Evolutionary conservation across 768 basidiomycete genomes (phyloP).

Genomic region (Rhizopogon vesiculosus): DNA sequence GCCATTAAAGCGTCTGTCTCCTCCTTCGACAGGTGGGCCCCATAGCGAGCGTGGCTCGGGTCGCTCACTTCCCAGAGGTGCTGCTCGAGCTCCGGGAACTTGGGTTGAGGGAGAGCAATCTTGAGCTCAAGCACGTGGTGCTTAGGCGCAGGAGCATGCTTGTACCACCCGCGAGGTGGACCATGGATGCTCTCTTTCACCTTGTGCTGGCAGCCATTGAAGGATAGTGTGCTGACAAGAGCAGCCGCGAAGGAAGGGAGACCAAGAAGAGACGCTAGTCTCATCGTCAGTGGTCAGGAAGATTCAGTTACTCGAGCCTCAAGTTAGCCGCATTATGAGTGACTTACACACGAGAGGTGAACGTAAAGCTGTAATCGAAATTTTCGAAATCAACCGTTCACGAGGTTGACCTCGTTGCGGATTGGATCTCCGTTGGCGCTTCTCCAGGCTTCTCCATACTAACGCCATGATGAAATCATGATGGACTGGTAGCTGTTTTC

Average conservation of each 20-base stretch:
- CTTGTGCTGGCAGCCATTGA: slow-evolving; percentile 18
- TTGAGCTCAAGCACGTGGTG: slow-evolving; percentile 48
- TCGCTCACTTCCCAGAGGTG: slow-evolving; percentile 55
- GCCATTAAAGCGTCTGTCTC: slow-evolving; percentile 60
- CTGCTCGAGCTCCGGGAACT: slow-evolving; percentile 45
- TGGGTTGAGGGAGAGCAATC: slow-evolving; percentile 51
- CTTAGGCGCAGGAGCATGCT: slow-evolving; percentile 37
- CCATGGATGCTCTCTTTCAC: slow-evolving; percentile 45
- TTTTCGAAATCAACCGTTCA: too few relatives aligned
- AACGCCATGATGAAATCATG: too few relatives aligned
- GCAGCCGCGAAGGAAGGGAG: slow-evolving; percentile 1
- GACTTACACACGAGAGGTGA: background rate
- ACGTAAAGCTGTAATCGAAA: too few relatives aligned
- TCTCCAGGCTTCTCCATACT: too few relatives aligned
- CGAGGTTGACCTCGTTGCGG: too few relatives aligned
- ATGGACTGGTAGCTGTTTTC: too few relatives aligned
- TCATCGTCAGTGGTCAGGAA: background rate
- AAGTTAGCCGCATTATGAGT: too few relatives aligned
- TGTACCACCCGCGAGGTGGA: slow-evolving; percentile 46
- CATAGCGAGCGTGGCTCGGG: slow-evolving; percentile 50
- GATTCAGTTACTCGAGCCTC: background rate
- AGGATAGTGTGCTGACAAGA: slow-evolving; percentile 8
- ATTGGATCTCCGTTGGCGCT: too few relatives aligned
- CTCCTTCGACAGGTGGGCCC: slow-evolving; percentile 57
- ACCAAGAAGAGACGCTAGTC: background rate